Base-by-base conservation (phyloP, 495 filamentous ascomycete species). In the Penicillium ochrochloron region DNA sequence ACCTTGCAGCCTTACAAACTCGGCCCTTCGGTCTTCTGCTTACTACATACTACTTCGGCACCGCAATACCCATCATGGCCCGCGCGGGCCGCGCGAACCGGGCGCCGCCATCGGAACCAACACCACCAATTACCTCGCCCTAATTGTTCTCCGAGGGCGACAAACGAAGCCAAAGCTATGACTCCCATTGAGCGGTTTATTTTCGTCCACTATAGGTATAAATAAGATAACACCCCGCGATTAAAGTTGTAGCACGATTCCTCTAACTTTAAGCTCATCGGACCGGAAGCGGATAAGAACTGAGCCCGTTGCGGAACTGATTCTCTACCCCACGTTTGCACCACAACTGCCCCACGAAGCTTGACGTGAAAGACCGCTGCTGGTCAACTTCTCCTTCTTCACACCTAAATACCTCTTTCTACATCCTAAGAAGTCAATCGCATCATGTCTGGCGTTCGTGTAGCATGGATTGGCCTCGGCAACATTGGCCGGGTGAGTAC, bases 401-500 rank as follows among this genome's bases (percentile, higher is more conserved):
- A 34, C 27, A 51, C 7, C 33, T 46, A 44, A 8, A 25, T 15
- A 5, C 17, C 25, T 50, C 31, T 37, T 52, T n/a, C 35, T 25
- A 50, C 21, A 27, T 56, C 52, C 31, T 34, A 25, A 48, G 27
- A 52, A 58, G 31, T 51, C 15, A 56, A 7, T 23, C 9, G 12
- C 25, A 69, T 23, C 37, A 75, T 75, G 70, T 58, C 68, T 19
- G 66, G 58, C 65, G 35, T 27, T 19, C 66, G 63, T 27, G 70
- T 81, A 17, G 81, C 93, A 70, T 97, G 89, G 88, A 90, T 96
- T 59, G 93, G 93, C 57, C 81, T 97, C 59, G 93, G 93, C 10
- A 97, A 97, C 75, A 96, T 97, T 85, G 93, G 93, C 64, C 83
- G 90, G 62, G 92, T 93, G 81, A 80, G 87, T 80, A 41, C 41